Evolutionary conservation across 176 grass and related monocot genomes (phyloP), one percentile per base, ranked within the genome.

Genomic region (Rhynchospora tenuis): DNA sequence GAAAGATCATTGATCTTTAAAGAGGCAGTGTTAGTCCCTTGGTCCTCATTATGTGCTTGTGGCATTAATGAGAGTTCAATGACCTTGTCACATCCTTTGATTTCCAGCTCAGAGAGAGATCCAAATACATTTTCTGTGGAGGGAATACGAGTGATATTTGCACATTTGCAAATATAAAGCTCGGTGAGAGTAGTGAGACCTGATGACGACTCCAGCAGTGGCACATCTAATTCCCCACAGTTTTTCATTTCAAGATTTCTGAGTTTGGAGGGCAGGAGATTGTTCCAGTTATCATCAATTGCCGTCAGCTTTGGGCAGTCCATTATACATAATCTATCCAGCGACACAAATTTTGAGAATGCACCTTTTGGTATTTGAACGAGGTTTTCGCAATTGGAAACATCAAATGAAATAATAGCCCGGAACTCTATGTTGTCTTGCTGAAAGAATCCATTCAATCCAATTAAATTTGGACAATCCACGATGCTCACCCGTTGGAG

Each of bases 301-400:
- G 2, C 45, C 11, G 19, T 19, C 58, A 89, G 20, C 78, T 80
- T 87, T 81, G 80, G 80, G 56, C 84, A 91, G 0, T 81, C 50
- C 6, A 3, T 7, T 75, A 91, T 63, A 16, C n/a, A 11, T 47
- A 91, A 47, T 38, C 0, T 17, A 9, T 73, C 45, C 3, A 91
- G 75, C 29, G 14, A 67, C 10, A 72, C 13, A 29, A 81, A 11
- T 70, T 76, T 86, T 54, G 12, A 1, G 28, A 91, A 84, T 58
- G 22, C 84, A 46, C 72, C 83, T 62, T 73, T 50, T 1, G 86
- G 83, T 48, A 88, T 27, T 17, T 12, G 69, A 31, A 52, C 29
- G n/a, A 91, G 46, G 14, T 61, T 68, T 26, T 0, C 28, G 46
- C 89, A 91, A 71, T 88, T 42, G 56, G 28, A 11, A 63, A 91